Evolutionary conservation across 2,329 filamentous ascomycete species (phyloP), one percentile per base, ranked within the genome.

Genomic region (Didymella lethalis): DNA sequence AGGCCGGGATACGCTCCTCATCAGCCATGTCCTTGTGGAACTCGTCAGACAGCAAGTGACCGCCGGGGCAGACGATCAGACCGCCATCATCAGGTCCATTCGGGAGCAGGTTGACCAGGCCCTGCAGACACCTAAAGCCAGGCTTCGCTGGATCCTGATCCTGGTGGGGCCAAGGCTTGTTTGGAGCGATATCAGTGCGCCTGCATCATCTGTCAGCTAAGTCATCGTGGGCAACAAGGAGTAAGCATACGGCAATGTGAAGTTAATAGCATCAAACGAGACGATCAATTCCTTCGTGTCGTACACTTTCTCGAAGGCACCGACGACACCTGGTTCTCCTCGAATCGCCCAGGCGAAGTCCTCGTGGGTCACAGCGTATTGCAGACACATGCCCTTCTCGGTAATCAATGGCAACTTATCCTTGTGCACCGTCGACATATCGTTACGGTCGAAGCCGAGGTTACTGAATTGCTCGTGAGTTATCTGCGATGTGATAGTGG

Each of bases 71-170:
- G 7, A 74, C 76, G 38, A 77, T 75, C 60, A 79, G 65, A 64
- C 74, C 68, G 18, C 76, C 77, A 54, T 79, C 76, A 7, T 77
- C 63, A 1, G 74, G 73, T 0, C 77, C 76, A 26, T 74, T 75
- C 2, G 70, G 74, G 3, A 73, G 59, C 7, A 81, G 63, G 65
- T 85, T 84, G 2, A 84, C 80, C 0, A 85, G 74, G 4, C 83
- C 83, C 59, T 85, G 83, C 2, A 83, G 73, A 62, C 83, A 85
- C 2, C 81, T 77, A 67, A 85, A 83, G 0, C 82, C 83, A 12
- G 74, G 75, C 78, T 77, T 63, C 7, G 46, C 46, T 4, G 69
- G 70, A 23, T 63, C 64, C 34, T 73, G 69, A 29, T 72, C 70
- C 48, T 40, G 36, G 36, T 40, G 36, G n/a, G 36, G 36, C 36